Evolutionary conservation across 768 basidiomycete species (phyloP).

Genomic region (Lactifluus volemus): DNA sequence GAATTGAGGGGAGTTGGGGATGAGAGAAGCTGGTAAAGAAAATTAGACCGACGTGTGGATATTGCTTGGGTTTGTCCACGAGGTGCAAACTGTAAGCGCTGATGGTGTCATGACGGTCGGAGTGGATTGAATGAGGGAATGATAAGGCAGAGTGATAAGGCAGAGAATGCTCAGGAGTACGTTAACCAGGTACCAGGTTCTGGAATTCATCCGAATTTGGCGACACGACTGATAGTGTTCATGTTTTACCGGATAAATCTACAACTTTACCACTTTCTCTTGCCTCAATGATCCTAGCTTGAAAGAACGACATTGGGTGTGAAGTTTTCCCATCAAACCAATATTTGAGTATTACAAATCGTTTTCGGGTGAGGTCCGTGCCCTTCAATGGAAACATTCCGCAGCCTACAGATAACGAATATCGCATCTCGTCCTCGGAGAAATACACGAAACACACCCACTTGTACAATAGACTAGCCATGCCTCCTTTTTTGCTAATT

Average conservation of each 20-base stretch:
- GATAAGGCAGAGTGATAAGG: neutral
- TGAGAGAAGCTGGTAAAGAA: too few relatives aligned
- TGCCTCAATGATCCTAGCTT: neutral
- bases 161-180: neutral
- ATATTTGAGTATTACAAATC: neutral
- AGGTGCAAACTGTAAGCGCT: neutral
- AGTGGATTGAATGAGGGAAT: too few relatives aligned
- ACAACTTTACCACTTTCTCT: neutral
- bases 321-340: neutral
- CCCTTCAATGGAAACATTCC: neutral
- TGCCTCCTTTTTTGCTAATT: neutral
- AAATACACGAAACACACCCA: slow-evolving; percentile 6
- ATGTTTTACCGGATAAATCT: too few relatives aligned
- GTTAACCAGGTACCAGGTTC: neutral
- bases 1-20: neutral
- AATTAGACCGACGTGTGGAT: too few relatives aligned
- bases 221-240: neutral
- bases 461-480: neutral
- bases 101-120: neutral
- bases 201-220: neutral
- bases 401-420: neutral
- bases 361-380: neutral
- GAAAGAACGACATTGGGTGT: neutral
- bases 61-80: neutral
- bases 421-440: neutral